Base-by-base conservation (phyloP, 2,329 filamentous ascomycete genomes). In the Ophiocordyceps robertsii region DNA sequence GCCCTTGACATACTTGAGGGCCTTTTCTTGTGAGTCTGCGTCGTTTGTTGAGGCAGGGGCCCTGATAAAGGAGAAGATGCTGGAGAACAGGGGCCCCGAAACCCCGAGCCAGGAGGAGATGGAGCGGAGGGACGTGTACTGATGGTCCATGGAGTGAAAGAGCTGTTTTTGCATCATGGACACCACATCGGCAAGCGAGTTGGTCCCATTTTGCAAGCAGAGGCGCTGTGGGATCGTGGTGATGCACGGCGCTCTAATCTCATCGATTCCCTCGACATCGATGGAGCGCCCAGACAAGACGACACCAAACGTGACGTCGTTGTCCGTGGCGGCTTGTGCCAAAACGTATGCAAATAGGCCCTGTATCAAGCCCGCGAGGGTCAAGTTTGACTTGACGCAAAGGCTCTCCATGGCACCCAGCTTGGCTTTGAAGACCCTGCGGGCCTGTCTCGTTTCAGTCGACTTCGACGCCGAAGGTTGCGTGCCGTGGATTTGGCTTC, bases 171-270 rank as follows among this genome's bases (percentile, higher is more conserved):
- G 53, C 45, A 6, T 45, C 43, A 2, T 11, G 13, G 21, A 29
- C n/a, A 29, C 37, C 13, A 38, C 19, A 7, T 38, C 37, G 21
- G 37, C 37, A 9, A 29, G 4, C 6, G 37, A 14, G 6, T 38
- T 13, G 7, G 32, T 13, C n/a, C 11, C 24, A 13, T 10, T 3
- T 2, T 40, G 41, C 11, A 54, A 49, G 38, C 53, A 49, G 10
- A 63, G 50, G n/a, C 59, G 56, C 24, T 53, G 54, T 2, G 61
- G 60, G 17, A 64, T 53, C 6, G 60, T 64, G 2, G 56, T 59
- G 33, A 63, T 59, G 39, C 59, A 61, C 11, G 61, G 60, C 14
- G 57, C 48, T 6, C 61, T 46, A 11, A 63, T 56, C 0, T 50
- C 52, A 8, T 60, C 53, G 8, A 57, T 52, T 4, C 55, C 55